phyloP scores from a whole-genome alignment of 2,329 filamentous ascomycete genomes.

The Helicocarpus griseus region DNA sequence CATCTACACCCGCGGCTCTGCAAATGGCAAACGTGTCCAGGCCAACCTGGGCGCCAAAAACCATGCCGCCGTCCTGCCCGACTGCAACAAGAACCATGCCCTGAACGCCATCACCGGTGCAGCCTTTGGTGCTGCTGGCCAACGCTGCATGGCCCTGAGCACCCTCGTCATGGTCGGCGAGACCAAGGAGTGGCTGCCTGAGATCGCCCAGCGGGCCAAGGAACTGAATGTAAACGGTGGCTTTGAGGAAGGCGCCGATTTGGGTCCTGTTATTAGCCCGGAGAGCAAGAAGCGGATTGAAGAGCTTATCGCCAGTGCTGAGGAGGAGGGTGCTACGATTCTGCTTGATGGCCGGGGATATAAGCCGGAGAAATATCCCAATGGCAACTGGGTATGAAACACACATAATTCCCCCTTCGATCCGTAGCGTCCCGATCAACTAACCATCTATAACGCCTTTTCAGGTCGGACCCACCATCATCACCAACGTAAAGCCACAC shows the following conservation, averaged over 20 bases:
- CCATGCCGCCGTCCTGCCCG: constrained; percentile 56
- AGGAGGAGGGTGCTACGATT: constrained; percentile 55
- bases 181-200: constrained; percentile 55
- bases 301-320: constrained; percentile 50
- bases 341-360: constrained; percentile 52
- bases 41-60: constrained; percentile 63
- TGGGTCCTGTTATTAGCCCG: constrained; percentile 55
- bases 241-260: constrained; percentile 51
- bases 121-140: constrained; percentile 59
- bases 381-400: constrained; percentile 54
- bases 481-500: constrained; percentile 54
- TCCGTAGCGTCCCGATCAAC: too few species aligned
- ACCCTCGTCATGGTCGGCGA: constrained; percentile 56
- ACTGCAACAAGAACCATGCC: constrained; percentile 60
- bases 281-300: constrained; percentile 56
- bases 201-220: constrained; percentile 53
- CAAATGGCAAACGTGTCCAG: constrained; percentile 60
- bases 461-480: constrained; percentile 54
- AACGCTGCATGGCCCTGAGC: constrained; percentile 61
- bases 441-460: not conserved
- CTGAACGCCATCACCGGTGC: constrained; percentile 58
- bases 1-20: constrained; percentile 57
- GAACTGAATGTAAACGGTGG: constrained; percentile 50
- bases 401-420: not conserved
- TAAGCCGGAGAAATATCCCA: constrained; percentile 54